Base-by-base conservation (phyloP, 176 grass and related monocot species). In the Alopecurus myosuroides region DNA sequence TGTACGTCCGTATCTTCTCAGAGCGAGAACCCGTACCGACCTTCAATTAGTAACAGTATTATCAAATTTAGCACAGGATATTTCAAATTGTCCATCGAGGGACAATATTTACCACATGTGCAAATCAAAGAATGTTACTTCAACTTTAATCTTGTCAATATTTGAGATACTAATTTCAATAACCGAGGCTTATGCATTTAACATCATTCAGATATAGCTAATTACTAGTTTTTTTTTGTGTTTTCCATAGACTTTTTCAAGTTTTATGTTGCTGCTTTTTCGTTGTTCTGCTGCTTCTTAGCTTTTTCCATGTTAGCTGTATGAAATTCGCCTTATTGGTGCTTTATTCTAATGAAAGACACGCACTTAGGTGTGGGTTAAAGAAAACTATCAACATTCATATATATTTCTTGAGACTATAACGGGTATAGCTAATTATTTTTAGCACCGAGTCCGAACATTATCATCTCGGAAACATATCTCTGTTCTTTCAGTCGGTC, bases 1-100 rank as follows among this genome's bases (percentile, higher is more conserved):
- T 95, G 89, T 98, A 98, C 15, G 93, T 98, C 83, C 96, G 88
- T 81, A 95, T 98, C 83, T 98, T 98, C 83, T 95, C 96, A 57
- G 93, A 82, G 46, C 96, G 91, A 86, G 91, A 88, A 84, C 96
- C 96, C 57, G 93, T 93, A 60, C 96, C 96, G 77, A 98, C 91
- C 96, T 98, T 83, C 80, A 98, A 79, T 88, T 78, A 48, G 26
- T 57, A 71, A n/a, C n/a, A 44, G 36, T 71, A 35, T 72, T 66
- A 90, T 55, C 45, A 49, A 22, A 30, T 70, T 29, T 1, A 82
- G 61, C 22, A 76, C 7, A 30, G 39, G 25, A 30, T 20, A 36
- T 52, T 55, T 49, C 11, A 85, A 76, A 84, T 19, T 35, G 46
- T 41, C 1, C 44, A 22, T 31, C 22, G 42, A 77, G 20, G 8